Base-by-base conservation (phyloP, 139 green algal genomes). In the Auxenochlorella protothecoides region DNA sequence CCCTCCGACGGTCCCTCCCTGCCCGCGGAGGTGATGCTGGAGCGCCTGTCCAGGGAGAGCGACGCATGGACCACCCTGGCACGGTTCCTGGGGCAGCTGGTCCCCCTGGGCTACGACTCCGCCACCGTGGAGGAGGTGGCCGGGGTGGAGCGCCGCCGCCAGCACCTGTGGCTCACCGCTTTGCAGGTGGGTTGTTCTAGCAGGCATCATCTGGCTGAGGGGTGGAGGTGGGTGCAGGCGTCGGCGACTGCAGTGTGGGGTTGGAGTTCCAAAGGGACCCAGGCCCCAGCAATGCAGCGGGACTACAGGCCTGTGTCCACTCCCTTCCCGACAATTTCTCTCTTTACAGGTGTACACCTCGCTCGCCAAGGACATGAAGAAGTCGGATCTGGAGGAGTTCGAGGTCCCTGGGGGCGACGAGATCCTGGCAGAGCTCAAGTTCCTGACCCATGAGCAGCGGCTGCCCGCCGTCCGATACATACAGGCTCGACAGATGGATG, bases 11-110 rank as follows among this genome's bases (percentile, higher is more conserved):
- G 70, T 12, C 2, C 27, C n/a, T 60, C 71, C 64, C 59, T 86
- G 64, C 15, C 70, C 16, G 13, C 52, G 10, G 75, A 82, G 4
- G 67, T 72, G 53, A 79, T 89, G 78, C 65, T 92, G 3, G 80
- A 75, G 59, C 74, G 72, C 8, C 77, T 91, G 44, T 74, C 78
- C 6, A 16, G 79, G 7, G 63, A 77, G 2, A 65, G 79, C 16
- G 87, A 80, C 4, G 68, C 76, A n/a, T 94, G 89, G 89, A 83
- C 91, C 75, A 16, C 84, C 66, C 85, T 94, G 11, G 87, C 89
- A 10, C 89, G 84, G 72, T 65, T 83, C 7, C 68, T 95, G 54
- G 86, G 89, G 0, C 55, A 63, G 8, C 71, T 95, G 70, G 78
- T 82, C 6, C 65, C 71, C 7, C 71, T 75, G 3, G 87, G 86